Evolutionary conservation across 768 basidiomycete genomes (phyloP), one percentile per base, ranked within the genome.

Genomic region (Trametes coccinea): DNA sequence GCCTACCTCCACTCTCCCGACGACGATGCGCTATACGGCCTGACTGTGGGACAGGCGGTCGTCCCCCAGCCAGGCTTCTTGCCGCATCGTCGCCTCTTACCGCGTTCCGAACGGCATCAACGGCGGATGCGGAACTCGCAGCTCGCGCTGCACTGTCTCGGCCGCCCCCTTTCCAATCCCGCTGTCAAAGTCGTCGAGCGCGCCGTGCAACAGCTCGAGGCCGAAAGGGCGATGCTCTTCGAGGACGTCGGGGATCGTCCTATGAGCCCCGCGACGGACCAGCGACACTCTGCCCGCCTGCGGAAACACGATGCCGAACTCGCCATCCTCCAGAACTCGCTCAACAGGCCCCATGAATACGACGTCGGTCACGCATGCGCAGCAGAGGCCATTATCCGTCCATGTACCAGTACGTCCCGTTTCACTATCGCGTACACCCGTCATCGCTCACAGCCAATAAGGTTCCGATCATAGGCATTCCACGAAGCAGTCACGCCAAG

Each of bases 321-420:
- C 14, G 48, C 34, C 5, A 33, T 17, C 22, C 60, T 65, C 27
- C 53, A 41, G 8, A 41, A 53, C n/a, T 46, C 61, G 9, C 61
- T 65, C 29, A 30, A 52, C 8, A 53, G 44, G 29, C 57, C 60
- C 4, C 64, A 62, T 27, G 57, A 59, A 22, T 53, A 46, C 56
- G 64, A 65, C 50, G 57, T 65, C 37, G 64, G 53, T 7, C 64
- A 65, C 33, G 58, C 57, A 11, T 65, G 60, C 40, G 64, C 64
- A 5, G 64, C 64, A 11, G 64, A 65, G 45, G 60, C 64, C 9
- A 49, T 65, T 34, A 59, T 65, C 57, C 60, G 64, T 5, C 60
- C 64, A 2, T 65, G 64, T 41, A 31, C 22, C n/a, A 58, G 64
- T 65, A 37, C 16, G 64, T 59, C 57, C 39, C 16, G 22, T 30